Base-by-base conservation (phyloP, 208 protist species). In the Trypanosoma grayi region DNA sequence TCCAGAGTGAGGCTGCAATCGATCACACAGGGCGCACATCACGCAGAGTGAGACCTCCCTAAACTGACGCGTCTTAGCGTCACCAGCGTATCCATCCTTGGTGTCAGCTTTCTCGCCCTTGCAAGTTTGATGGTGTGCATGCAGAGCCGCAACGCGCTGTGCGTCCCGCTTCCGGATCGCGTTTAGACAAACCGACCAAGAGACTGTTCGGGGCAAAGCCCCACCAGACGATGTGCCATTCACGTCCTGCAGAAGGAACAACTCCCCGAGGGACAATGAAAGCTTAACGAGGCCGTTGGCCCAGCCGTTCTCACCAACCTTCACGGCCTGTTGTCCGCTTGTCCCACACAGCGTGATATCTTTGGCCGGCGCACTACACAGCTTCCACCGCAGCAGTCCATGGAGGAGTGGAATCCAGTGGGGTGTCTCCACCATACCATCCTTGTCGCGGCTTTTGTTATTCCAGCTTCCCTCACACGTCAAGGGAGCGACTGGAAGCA, bases 371-470 rank as follows among this genome's bases (percentile, higher is more conserved):
- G 28, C 5, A 39, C 44, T 14, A 40, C 30, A 57, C 9, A 57
- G 2, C 30, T 39, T 40, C 51, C 51, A 57, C 7, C 14, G 34
- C 40, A 45, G 37, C 10, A 43, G 2, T 30, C 51, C 51, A 16
- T 20, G 51, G 7, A 57, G 3, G 2, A 57, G 33, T 45, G 51
- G 51, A 57, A 57, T 57, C 51, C 51, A 57, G 24, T 28, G 44
- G 11, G 51, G n/a, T n/a, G n/a, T n/a, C n/a, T n/a, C n/a, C n/a
- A n/a, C n/a, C n/a, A n/a, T n/a, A n/a, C n/a, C n/a, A n/a, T n/a
- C n/a, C n/a, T n/a, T n/a, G n/a, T n/a, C n/a, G n/a, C n/a, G n/a
- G n/a, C n/a, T n/a, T n/a, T n/a, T n/a, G n/a, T n/a, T n/a, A n/a
- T n/a, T n/a, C n/a, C n/a, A n/a, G n/a, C n/a, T n/a, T n/a, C n/a